Conservation (phyloP, 768 basidiomycete genomes). For the Hirschioporus abietinus region DNA sequence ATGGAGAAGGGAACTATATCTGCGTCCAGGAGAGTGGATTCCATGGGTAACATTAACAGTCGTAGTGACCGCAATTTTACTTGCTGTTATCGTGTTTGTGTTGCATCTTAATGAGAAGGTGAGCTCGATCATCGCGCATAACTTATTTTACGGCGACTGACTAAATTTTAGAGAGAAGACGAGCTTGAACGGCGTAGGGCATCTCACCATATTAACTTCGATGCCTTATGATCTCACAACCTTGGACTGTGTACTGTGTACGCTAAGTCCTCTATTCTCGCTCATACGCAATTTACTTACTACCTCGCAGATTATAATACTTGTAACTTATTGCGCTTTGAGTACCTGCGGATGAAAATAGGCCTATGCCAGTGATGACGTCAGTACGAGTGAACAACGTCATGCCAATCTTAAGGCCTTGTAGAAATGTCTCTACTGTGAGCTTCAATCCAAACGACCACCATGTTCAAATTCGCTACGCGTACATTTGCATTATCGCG, state of each 20-base stretch:
- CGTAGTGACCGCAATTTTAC: slow-evolving; percentile 59
- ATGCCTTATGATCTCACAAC: slow-evolving; percentile 60
- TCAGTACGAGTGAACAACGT: background rate
- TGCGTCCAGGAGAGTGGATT: slow-evolving; percentile 95
- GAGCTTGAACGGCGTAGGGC: slow-evolving; percentile 83
- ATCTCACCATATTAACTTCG: slow-evolving; percentile 97
- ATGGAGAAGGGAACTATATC: slow-evolving; percentile 88
- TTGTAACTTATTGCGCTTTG: background rate
- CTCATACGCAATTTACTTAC: background rate
- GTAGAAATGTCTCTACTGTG: background rate
- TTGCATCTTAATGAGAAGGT: slow-evolving; percentile 94
- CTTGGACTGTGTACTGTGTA: background rate
- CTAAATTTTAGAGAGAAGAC: slow-evolving; percentile 70
- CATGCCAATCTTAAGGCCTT: background rate
- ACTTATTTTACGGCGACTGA: slow-evolving; percentile 7
- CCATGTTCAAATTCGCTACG: background rate
- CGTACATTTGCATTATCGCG: background rate
- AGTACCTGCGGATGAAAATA: background rate
- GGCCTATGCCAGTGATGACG: background rate
- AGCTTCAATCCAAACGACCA: background rate
- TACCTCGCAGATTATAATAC: background rate
- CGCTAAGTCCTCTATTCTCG: background rate
- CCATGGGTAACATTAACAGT: slow-evolving; percentile 94
- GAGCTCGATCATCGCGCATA: slow-evolving; percentile 18
- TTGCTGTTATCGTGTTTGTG: slow-evolving; percentile 80